Base-by-base conservation (phyloP, 176 grass and related monocot genomes). In the Chloris gayana region DNA sequence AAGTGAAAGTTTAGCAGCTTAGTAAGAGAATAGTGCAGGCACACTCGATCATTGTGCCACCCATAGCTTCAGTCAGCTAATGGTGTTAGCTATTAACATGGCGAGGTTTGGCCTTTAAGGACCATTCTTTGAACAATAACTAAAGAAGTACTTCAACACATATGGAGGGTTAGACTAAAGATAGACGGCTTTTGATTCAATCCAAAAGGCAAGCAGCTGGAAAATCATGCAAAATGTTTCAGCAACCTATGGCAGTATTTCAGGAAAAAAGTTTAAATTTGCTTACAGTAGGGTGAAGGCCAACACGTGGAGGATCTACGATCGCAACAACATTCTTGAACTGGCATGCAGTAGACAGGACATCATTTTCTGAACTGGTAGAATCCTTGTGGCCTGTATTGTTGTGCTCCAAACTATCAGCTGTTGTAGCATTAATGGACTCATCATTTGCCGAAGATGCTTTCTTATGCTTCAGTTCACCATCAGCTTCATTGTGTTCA, bases 201-300 rank as follows among this genome's bases (percentile, higher is more conserved):
- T 78, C 19, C 9, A 69, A 19, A 47, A 1, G 33, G 47, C 3
- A 19, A 80, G 35, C 17, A 31, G 35, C 37, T 45, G 25, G 56
- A 31, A 21, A 21, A 63, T 7, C 27, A 77, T 22, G 18, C 18
- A 64, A 39, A 77, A 13, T 46, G 57, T 31, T 33, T 32, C 27
- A 33, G 44, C 18, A 51, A 53, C 51, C 19, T 33, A 67, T 9
- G 17, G 33, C 45, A 51, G 25, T 32, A 3, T 53, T 27, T 53
- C 30, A 27, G 7, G 54, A 73, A 68, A 74, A 49, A 22, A 1
- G 60, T 6, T 76, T 50, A 92, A 35, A 72, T 83, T 22, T 82
- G 89, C 90, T 89, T 91, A 95, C 96, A 29, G 89, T 87, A 41
- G 92, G 96, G 86, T 95, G 96, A 86, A 99, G 96, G 18, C 96